A percentile compares a stretch with the other conserved stretches of the same genome.
These are phyloP conservation scores for Citropsis articulata DNA, from an alignment of 345 rosid species.

Conservation along the genomic window DNA sequence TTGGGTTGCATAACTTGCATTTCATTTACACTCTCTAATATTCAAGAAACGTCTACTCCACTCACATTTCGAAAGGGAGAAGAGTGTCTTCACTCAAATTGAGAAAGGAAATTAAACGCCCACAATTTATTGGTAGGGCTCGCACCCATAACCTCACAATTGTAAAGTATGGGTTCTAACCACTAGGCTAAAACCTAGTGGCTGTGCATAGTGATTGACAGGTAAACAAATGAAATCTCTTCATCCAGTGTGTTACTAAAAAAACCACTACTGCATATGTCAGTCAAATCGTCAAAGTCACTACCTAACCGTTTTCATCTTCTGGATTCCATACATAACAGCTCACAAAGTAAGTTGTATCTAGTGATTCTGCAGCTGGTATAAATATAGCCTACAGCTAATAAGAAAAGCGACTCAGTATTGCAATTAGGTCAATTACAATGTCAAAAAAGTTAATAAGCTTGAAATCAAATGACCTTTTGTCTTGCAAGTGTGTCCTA, in stretches of 20 bases:
- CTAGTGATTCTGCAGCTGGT: conserved; percentile 78
- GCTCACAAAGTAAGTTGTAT: conserved; percentile 92
- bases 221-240: no score
- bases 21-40: no score
- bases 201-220: no score
- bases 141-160: no score
- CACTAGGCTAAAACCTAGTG: no score
- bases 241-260: conserved; percentile 32
- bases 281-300: conserved; percentile 78
- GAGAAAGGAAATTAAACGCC: no score
- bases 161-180: no score
- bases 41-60: no score
- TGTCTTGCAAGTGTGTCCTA: conserved; percentile 96
- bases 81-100: no score
- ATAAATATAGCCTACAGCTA: conserved; percentile 79
- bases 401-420: conserved; percentile 18
- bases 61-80: no score
- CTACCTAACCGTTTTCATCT: conserved; percentile 69
- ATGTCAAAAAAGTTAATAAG: background rate
- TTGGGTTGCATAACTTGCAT: no score
- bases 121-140: no score
- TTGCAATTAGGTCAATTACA: conserved; percentile 9
- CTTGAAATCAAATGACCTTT: conserved; percentile 45
- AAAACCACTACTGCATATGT: conserved; percentile 72
- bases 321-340: conserved; percentile 85